Evolutionary conservation across 1,284 basidiomycete species (phyloP), one percentile per base, ranked within the genome.

Genomic region (Boletus smithii): DNA sequence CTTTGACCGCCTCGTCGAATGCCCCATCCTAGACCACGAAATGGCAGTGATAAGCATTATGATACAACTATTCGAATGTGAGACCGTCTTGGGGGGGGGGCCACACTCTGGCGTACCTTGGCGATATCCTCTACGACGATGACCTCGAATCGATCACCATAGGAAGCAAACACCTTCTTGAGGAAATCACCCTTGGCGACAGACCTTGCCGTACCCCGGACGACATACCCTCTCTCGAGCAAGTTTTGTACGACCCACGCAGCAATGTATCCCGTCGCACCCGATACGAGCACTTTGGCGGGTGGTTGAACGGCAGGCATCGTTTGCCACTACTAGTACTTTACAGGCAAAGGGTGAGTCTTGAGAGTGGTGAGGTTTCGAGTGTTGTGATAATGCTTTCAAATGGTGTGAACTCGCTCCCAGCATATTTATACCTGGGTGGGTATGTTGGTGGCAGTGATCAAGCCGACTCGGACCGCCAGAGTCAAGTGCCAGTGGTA

Each of bases 1-100:
- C 83, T 56, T 78, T 75, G 48, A 86, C 81, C 1, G 80, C 82
- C 24, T 81, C 75, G 53, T 85, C 81, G 51, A 85, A 85, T 3
- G 77, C 80, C 4, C 77, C 79, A 3, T 72, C 69, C 79, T 80
- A 34, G n/a, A 17, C 22, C 11, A 36, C 10, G 20, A 10, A 24
- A 2, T 9, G 6, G 2, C 7, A 5, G 13, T n/a, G 16, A 37
- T 49, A 5, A 43, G 18, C 8, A 18, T 2, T 10, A 16, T n/a
- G 1, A 11, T 8, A 17, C 9, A 29, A 16, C 20, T 14, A 31
- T 20, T 14, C 18, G 4, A 8, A 14, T 8, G 33, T 22, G 11
- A 7, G 18, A 18, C 32, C 17, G 4, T 32, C 40, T 16, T 23
- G 29, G 39, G 22, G 22, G n/a, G n/a, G n/a, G n/a, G n/a, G n/a